Base-by-base conservation (phyloP, 169 alveolate species). In the Plasmodium adleri region DNA sequence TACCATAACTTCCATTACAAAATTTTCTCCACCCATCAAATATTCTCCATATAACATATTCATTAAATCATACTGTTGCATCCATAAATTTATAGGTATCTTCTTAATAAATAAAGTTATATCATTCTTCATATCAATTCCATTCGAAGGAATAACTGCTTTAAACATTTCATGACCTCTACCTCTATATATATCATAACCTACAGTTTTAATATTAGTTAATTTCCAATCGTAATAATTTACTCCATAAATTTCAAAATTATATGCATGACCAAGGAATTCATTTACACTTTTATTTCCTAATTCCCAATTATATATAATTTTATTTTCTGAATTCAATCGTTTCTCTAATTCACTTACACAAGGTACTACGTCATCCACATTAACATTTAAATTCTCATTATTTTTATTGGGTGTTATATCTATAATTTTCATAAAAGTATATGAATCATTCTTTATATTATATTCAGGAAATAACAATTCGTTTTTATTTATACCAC, bases 1-100 rank as follows among this genome's bases (percentile, higher is more conserved):
- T 6, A 93, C 90, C n/a, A 96, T 94, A 7, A 96, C 97, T 60
- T 94, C 97, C 92, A 92, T 92, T 2, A 94, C 97, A 72, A 93
- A 94, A 62, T 94, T 94, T 32, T 94, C 97, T 10, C 97, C 97
- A 88, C 93, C 97, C 7, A 95, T 92, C 43, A 94, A 88, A 63
- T 90, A 94, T 52, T 75, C 92, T 1, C 97, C 97, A 22, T 93
- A 93, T 74, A 80, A 94, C 26, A 89, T 75, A 74, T 88, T 92
- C 71, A 88, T 89, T 74, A 87, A 67, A 66, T 80, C 75, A 92
- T 92, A 93, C 59, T 94, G 97, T 58, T 93, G 67, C 22, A 85
- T 49, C 97, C 97, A 94, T 59, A 93, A 92, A 13, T 87, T 68
- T 15, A 88, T 83, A 47, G 96, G 97, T 24, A 94, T 67, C 67